A percentile compares a stretch with the other conserved stretches of the same genome.
Evolutionary conservation across 257 asterid genomes (phyloP).

Genomic region (Echites panduratus): DNA sequence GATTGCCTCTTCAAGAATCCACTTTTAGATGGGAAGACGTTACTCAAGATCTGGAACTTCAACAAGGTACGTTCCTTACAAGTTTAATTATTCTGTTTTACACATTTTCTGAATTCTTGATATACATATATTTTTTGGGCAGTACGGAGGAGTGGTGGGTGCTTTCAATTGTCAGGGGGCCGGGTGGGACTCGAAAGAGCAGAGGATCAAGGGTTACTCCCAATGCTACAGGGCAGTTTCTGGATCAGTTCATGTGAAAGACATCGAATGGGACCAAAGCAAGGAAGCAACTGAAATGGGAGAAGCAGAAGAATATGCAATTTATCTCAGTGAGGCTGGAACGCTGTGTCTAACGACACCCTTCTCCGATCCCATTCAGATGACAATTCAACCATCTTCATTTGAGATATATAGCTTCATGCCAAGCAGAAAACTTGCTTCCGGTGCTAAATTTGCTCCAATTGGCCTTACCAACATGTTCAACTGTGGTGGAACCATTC

Average conservation of each 20-base stretch:
- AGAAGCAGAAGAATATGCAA: conserved; percentile 40
- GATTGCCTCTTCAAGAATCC: conserved; percentile 82
- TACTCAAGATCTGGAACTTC: conserved; percentile 84
- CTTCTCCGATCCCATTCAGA: conserved; percentile 29
- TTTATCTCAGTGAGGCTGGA: conserved; percentile 29
- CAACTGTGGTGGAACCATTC: conserved; percentile 58
- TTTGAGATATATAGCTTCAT: conserved; percentile 64
- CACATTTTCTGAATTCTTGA: too few relatives aligned
- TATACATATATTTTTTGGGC: too few relatives aligned
- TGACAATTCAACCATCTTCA: conserved; percentile 47
- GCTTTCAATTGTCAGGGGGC: conserved; percentile 86
- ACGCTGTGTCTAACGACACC: conserved; percentile 22
- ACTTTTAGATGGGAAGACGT: conserved; percentile 67
- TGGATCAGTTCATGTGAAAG: conserved; percentile 33
- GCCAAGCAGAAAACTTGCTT: conserved; percentile 36
- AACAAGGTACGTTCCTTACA: too few relatives aligned
- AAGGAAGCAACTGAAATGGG: conserved; percentile 37
- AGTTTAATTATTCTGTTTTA: too few relatives aligned
- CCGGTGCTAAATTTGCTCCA: conserved; percentile 47
- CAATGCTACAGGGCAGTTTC: conserved; percentile 40
- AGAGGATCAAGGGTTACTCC: conserved; percentile 61
- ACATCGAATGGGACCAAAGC: conserved; percentile 61
- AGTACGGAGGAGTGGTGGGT: conserved; percentile 77
- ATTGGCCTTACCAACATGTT: conserved; percentile 64
- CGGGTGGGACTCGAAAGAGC: conserved; percentile 79